Evolutionary conservation across 1,284 basidiomycete genomes (phyloP), one percentile per base, ranked within the genome.

Genomic region (Ustilago sp.): DNA sequence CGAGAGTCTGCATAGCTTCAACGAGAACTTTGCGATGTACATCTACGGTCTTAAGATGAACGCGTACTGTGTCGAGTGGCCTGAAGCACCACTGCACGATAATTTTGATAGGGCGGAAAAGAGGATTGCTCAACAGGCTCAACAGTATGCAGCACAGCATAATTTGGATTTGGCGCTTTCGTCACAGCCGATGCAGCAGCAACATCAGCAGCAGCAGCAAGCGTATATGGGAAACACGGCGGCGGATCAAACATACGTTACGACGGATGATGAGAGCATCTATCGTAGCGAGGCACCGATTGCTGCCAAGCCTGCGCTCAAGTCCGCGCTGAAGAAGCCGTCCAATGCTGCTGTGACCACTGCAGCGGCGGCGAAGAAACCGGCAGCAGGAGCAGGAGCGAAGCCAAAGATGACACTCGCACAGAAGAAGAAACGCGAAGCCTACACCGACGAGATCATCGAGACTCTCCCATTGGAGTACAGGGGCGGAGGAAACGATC

Each of bases 31-130:
- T 83, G 92, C 94, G 11, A 94, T 93, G 85, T 95, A 92, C 89
- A 87, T 97, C 19, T 95, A 95, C 86, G 91, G 92, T 11, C 91
- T 97, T 90, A 92, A 94, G 85, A 96, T 97, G 93, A 95, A 96
- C 83, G 92, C 94, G 1, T 90, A 95, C 74, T 95, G 94, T 34
- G 91, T 92, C 0, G 94, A 96, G 85, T 97, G 94, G 94, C 90
- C 90, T 0, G 92, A 95, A 89, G 79, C 77, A 17, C 82, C 81
- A 6, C 55, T 55, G 35, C 64, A 82, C 41, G 82, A 84, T 45
- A 81, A 78, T 52, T 83, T 83, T 64, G 68, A 74, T 19, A 36
- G 81, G 2, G 81, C 77, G 2, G 66, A 80, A 32, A 73, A 83
- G 63, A 56, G 79, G 12, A 73, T 68, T 31, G 71, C 68, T 32